Conservation (phyloP, 768 basidiomycete species). For the Hemileccinum rubropunctum region DNA sequence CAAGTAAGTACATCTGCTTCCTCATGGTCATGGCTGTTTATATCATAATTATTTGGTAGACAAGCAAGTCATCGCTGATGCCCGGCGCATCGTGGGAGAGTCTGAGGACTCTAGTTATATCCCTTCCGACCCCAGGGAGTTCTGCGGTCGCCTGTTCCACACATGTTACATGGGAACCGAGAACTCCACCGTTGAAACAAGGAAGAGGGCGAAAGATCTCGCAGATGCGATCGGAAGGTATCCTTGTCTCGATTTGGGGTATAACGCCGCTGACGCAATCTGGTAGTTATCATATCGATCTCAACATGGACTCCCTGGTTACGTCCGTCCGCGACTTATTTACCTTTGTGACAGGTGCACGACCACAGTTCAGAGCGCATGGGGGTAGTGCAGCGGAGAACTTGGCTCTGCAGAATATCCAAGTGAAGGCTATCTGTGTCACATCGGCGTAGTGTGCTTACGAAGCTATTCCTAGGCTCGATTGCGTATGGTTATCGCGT, state of each 20-base stretch:
- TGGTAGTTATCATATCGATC: conserved; percentile 83
- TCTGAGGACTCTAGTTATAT: conserved; percentile 76
- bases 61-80: conserved; percentile 85
- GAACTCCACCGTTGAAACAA: conserved; percentile 87
- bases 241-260: conserved; percentile 4
- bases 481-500: conserved; percentile 90
- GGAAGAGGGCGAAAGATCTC: conserved; percentile 81
- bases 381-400: conserved; percentile 90
- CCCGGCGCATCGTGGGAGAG: conserved; percentile 85
- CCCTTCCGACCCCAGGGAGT: conserved; percentile 85
- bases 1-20: conserved; percentile 48
- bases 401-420: conserved; percentile 95
- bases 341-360: conserved; percentile 69
- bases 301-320: conserved; percentile 95
- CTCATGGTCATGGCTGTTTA: not conserved
- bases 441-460: not conserved
- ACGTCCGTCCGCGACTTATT: conserved; percentile 83
- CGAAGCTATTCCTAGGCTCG: conserved; percentile 59
- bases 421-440: conserved; percentile 41
- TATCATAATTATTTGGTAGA: conserved; percentile 40
- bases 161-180: conserved; percentile 99
- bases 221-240: conserved; percentile 89
- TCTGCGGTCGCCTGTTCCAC: conserved; percentile 85
- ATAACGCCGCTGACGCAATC: not conserved
- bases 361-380: conserved; percentile 77